These are phyloP conservation scores for Talaromyces rugulosus DNA, from an alignment of 2,329 filamentous ascomycete species.

Conservation along the genomic window DNA sequence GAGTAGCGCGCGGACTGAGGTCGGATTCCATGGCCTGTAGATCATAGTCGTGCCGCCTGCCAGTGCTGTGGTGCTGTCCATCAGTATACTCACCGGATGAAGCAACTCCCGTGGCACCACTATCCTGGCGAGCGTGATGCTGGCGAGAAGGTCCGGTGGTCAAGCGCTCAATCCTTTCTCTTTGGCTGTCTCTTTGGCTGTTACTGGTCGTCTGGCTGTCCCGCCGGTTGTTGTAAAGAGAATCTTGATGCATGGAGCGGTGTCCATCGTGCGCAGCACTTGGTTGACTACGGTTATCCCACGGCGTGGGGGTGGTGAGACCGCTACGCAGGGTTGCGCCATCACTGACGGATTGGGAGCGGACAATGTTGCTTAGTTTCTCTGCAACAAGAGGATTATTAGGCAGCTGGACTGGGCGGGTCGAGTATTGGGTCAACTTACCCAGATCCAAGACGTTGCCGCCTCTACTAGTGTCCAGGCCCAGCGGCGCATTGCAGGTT, in stretches of 20 bases:
- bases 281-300: constrained; percentile 42
- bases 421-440: constrained; percentile 39
- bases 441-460: constrained; percentile 91
- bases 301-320: constrained; percentile 59
- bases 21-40: constrained; percentile 93
- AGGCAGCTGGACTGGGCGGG: background rate
- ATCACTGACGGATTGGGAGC: constrained; percentile 70
- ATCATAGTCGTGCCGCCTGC: constrained; percentile 86
- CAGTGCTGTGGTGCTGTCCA: constrained; percentile 61
- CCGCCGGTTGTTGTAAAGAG: constrained; percentile 21
- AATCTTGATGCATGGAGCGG: constrained; percentile 13
- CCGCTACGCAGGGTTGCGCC: constrained; percentile 46
- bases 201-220: constrained; percentile 38
- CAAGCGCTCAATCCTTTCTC: constrained; percentile 45
- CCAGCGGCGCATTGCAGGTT: constrained; percentile 84
- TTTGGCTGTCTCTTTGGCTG: constrained; percentile 39
- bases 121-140: constrained; percentile 70
- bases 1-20: constrained; percentile 62
- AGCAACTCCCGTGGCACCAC: constrained; percentile 64
- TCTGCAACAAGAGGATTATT: constrained; percentile 52
- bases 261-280: constrained; percentile 27
- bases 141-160: constrained; percentile 27
- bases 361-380: constrained; percentile 90
- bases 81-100: constrained; percentile 80
- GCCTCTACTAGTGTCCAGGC: constrained; percentile 85